Conservation (phyloP, 495 filamentous ascomycete species). For the Durotheca rogersii region DNA sequence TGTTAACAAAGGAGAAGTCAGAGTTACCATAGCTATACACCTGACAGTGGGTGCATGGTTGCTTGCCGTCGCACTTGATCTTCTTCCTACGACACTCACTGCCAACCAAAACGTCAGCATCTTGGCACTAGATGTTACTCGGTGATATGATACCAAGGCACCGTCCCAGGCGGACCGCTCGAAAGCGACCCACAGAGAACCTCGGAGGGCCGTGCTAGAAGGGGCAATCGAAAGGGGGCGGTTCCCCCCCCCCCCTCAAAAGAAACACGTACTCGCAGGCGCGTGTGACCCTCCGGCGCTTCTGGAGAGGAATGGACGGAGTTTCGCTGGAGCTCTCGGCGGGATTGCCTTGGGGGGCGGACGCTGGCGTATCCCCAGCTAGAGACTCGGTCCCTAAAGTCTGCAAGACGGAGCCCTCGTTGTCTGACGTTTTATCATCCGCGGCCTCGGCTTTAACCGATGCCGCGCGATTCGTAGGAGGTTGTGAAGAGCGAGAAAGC, state of each 20-base stretch:
- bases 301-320: slow-evolving; percentile 66
- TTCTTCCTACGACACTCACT: slow-evolving; percentile 92
- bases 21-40: slow-evolving; percentile 94
- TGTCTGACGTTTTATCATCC: slow-evolving; percentile 20
- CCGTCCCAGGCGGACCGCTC: too few relatives aligned
- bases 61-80: slow-evolving; percentile 97
- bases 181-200: too few relatives aligned
- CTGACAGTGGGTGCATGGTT: slow-evolving; percentile 96
- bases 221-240: slow-evolving; percentile 3
- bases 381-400: slow-evolving; percentile 22
- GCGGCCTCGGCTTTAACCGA: slow-evolving; percentile 26
- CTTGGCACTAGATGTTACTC: neutral
- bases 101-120: slow-evolving; percentile 10
- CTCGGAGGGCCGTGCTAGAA: too few relatives aligned
- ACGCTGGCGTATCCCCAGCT: slow-evolving; percentile 21
- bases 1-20: slow-evolving; percentile 5
- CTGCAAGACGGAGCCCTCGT: slow-evolving; percentile 20
- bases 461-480: slow-evolving; percentile 27
- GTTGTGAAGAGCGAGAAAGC: slow-evolving; percentile 34
- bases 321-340: slow-evolving; percentile 34
- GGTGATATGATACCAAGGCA: neutral
- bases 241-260: too few relatives aligned
- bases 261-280: slow-evolving; percentile 68
- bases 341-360: slow-evolving; percentile 17
- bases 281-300: slow-evolving; percentile 82